These are phyloP conservation scores for Taxillus chinensis DNA, from an alignment of 164 flowering plant genomes.

Conservation along the genomic window DNA sequence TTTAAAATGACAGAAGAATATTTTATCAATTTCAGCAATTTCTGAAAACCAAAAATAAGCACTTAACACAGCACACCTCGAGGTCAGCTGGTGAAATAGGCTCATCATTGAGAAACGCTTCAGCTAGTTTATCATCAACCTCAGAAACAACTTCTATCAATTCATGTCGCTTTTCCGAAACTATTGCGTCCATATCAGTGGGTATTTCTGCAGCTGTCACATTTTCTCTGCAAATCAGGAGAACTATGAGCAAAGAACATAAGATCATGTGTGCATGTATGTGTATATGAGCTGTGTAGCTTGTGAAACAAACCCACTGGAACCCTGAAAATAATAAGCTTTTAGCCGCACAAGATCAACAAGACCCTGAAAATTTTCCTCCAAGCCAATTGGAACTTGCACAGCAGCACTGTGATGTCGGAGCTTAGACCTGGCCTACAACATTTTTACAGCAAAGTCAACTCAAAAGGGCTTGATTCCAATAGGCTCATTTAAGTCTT, in stretches of 20 bases:
- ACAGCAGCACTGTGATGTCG: constrained; percentile 99
- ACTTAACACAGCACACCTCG: constrained; percentile 42
- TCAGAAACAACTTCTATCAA: constrained; percentile 87
- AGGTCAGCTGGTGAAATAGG: constrained; percentile 77
- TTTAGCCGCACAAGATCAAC: constrained; percentile 83
- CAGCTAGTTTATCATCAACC: constrained; percentile 95
- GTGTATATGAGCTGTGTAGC: neutral
- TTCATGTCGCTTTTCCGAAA: constrained; percentile 77
- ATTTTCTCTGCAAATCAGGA: constrained; percentile 50
- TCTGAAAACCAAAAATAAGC: too few relatives aligned
- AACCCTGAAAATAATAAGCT: constrained; percentile 80
- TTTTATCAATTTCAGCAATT: too few relatives aligned
- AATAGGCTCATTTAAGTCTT: neutral
- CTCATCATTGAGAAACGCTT: constrained; percentile 78
- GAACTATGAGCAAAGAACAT: too few relatives aligned
- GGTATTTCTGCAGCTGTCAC: constrained; percentile 66
- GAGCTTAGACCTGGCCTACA: constrained; percentile 85
- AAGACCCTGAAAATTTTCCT: constrained; percentile 90
- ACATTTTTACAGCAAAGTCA: neutral
- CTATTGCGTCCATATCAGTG: constrained; percentile 56
- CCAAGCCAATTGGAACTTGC: constrained; percentile 96
- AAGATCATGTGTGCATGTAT: neutral
- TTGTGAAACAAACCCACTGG: constrained; percentile 65
- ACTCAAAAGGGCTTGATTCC: neutral
- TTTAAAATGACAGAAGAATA: too few relatives aligned